Percentiles rank a stretch among this genome's conserved stretches.
Conservation (phyloP, 805 yeast genomes). For the Candida boidinii region DNA sequence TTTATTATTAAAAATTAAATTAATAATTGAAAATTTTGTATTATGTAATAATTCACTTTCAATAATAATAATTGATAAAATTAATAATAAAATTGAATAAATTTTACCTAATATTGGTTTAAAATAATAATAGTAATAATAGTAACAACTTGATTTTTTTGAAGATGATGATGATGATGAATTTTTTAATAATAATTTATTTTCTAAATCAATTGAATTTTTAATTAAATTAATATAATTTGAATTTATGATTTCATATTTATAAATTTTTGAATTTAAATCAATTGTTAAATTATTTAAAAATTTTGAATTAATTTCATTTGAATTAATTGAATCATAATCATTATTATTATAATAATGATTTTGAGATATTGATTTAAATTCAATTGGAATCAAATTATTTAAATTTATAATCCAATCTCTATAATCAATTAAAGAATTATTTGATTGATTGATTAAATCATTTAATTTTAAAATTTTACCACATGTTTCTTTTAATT, state of each 20-base stretch:
- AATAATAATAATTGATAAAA: conserved; percentile 45
- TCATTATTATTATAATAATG: conserved; percentile 11
- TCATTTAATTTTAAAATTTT: conserved; percentile 45
- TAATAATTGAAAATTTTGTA: conserved; percentile 53
- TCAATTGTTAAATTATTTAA: conserved; percentile 43
- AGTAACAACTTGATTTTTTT: conserved; percentile 34
- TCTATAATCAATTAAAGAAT: conserved; percentile 36
- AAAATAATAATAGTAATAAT: conserved; percentile 30
- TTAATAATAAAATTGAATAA: conserved; percentile 31
- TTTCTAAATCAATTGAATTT: conserved; percentile 48
- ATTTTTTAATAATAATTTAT: no score
- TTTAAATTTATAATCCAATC: conserved; percentile 60
- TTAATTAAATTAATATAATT: conserved; percentile 45
- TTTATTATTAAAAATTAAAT: conserved; percentile 26
- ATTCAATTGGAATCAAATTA: conserved; percentile 33
- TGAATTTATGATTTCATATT: conserved; percentile 44
- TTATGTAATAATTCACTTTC: conserved; percentile 74
- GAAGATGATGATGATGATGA: no score
- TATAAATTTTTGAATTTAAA: conserved; percentile 43
- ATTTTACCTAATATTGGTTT: conserved; percentile 39
- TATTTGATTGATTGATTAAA: conserved; percentile 34
- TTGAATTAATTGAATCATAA: conserved; percentile 17
- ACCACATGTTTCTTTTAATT: conserved; percentile 54
- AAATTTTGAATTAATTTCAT: conserved; percentile 28
- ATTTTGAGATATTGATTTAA: conserved; percentile 25